Evolutionary conservation across 805 yeast genomes (phyloP).

Genomic region (Torulaspora maleeae): DNA sequence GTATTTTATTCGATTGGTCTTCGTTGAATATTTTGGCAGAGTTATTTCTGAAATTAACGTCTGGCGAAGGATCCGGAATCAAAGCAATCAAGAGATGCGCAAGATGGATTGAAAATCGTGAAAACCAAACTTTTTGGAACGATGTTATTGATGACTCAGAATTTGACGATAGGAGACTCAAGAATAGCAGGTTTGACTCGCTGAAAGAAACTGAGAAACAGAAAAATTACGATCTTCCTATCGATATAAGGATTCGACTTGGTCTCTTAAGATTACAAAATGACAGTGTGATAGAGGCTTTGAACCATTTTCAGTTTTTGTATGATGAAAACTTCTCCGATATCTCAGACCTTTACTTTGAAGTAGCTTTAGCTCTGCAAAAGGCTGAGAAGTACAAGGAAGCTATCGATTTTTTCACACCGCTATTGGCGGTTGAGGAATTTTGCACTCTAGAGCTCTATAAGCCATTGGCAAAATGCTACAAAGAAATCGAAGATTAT

Average conservation of each 20-base stretch:
- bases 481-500: constrained; percentile 65
- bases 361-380: constrained; percentile 72
- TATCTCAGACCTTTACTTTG: constrained; percentile 66
- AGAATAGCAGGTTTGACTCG: constrained; percentile 42
- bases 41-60: constrained; percentile 53
- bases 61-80: constrained; percentile 59
- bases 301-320: constrained; percentile 59
- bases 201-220: constrained; percentile 38
- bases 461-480: constrained; percentile 67
- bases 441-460: constrained; percentile 45
- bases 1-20: constrained; percentile 76
- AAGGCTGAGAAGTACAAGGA: constrained; percentile 65
- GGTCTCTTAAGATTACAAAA: constrained; percentile 68
- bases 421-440: constrained; percentile 53
- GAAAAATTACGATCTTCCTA: constrained; percentile 54
- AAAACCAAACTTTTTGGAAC: constrained; percentile 45
- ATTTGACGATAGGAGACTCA: constrained; percentile 67
- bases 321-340: constrained; percentile 53
- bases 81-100: constrained; percentile 63
- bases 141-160: constrained; percentile 64
- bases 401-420: constrained; percentile 63
- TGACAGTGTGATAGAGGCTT: constrained; percentile 64
- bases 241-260: constrained; percentile 80
- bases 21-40: constrained; percentile 82
- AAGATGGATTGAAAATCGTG: constrained; percentile 77